phyloP scores from a whole-genome alignment of 2,329 filamentous ascomycete genomes.

The Pestalotiopsis sp. region DNA sequence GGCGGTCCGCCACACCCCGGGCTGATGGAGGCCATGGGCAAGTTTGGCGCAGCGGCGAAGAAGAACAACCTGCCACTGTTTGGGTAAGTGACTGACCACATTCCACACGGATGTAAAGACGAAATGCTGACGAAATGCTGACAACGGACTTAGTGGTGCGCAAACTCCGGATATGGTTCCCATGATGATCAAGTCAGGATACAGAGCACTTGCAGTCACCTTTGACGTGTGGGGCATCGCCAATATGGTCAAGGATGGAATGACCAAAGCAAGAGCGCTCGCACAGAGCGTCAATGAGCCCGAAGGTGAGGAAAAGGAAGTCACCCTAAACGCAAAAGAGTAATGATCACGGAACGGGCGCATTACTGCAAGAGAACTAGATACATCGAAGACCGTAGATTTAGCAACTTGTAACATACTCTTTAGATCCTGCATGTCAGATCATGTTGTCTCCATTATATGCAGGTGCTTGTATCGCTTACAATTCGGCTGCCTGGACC shows the following conservation, averaged over 20 bases:
- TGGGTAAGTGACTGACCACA: conserved; percentile 17
- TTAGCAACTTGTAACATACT: too few relatives aligned
- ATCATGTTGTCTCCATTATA: too few relatives aligned
- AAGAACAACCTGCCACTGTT: conserved; percentile 19
- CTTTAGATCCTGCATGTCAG: too few relatives aligned
- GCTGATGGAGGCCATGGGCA: conserved; percentile 16
- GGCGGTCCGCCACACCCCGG: conserved; percentile 9
- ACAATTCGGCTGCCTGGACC: too few relatives aligned
- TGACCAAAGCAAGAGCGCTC: conserved; percentile 9
- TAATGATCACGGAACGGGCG: neutral
- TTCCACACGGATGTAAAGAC: neutral
- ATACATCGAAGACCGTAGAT: neutral
- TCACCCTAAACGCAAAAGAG: neutral
- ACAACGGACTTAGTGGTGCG: conserved; percentile 51
- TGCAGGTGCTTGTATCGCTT: too few relatives aligned
- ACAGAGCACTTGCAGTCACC: conserved; percentile 12
- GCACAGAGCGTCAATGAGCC: neutral
- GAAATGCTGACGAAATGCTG: conserved; percentile 31
- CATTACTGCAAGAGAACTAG: neutral
- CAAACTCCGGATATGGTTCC: conserved; percentile 43
- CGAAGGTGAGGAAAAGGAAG: neutral
- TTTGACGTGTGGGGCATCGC: conserved; percentile 18
- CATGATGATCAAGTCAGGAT: conserved; percentile 16
- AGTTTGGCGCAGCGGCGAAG: conserved; percentile 9
- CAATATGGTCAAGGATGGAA: conserved; percentile 7